phyloP scores from a whole-genome alignment of 257 asterid species.

The Solanum paucissectum region DNA sequence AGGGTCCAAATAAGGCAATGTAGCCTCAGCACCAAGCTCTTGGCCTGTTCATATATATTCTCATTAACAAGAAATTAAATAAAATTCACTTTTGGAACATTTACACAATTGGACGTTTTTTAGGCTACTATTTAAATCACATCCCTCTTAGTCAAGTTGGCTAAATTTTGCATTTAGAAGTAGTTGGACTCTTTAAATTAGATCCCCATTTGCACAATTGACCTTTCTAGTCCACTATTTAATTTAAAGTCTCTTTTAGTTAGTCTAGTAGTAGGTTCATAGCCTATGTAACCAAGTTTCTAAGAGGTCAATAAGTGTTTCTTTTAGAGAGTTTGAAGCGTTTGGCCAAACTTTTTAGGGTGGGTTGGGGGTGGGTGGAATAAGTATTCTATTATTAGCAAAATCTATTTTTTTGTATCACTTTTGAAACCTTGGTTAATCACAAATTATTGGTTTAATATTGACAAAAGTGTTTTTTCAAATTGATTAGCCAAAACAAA shows the following conservation, averaged over 20 bases:
- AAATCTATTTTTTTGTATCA: too few species aligned
- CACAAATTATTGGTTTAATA: too few species aligned
- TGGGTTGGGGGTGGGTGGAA: neutral
- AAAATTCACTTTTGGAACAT: neutral
- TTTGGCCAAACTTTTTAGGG: neutral
- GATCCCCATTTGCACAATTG: neutral
- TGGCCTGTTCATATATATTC: constrained; percentile 28
- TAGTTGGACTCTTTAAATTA: neutral
- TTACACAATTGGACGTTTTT: neutral
- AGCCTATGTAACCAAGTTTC: neutral
- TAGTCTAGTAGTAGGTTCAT: neutral
- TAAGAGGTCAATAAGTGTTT: too few species aligned
- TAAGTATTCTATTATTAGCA: neutral
- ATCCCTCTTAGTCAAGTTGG: neutral
- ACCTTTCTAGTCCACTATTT: neutral
- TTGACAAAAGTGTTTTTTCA: too few species aligned
- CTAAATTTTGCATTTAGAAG: neutral
- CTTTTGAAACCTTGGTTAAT: too few species aligned
- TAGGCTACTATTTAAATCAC: neutral
- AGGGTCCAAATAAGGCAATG: constrained; percentile 57
- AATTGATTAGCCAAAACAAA: neutral
- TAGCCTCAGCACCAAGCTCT: constrained; percentile 57
- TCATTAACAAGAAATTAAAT: neutral
- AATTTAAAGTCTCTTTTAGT: neutral
- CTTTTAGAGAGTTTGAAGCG: too few species aligned